These are phyloP conservation scores for Fragosphaeria purpurea DNA, from an alignment of 2,329 filamentous ascomycete species.

Conservation along the genomic window DNA sequence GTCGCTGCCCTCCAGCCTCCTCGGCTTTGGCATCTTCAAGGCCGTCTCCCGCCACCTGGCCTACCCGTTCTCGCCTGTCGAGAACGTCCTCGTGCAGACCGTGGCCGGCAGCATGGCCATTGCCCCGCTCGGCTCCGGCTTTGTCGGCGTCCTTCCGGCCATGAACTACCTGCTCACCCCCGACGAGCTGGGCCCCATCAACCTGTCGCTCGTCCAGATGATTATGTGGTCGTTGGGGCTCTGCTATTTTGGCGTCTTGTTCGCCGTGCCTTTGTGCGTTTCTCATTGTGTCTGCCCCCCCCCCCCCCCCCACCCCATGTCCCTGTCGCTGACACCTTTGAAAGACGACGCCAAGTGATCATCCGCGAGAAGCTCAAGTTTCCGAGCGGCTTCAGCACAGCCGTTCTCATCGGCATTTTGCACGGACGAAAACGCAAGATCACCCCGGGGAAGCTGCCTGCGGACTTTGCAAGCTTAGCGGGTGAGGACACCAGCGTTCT, in stretches of 20 bases:
- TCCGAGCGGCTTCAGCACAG: constrained; percentile 90
- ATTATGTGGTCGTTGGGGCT: constrained; percentile 86
- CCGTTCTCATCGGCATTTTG: constrained; percentile 81
- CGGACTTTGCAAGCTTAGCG: constrained; percentile 20
- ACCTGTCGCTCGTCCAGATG: constrained; percentile 63
- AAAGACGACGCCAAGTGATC: constrained; percentile 73
- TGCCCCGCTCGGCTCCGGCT: constrained; percentile 91
- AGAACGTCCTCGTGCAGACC: constrained; percentile 94
- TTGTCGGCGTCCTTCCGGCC: constrained; percentile 90
- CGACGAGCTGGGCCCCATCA: constrained; percentile 69
- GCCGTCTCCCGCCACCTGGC: constrained; percentile 60
- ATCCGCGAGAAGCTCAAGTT: constrained; percentile 88
- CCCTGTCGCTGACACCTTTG: background rate
- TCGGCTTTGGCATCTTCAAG: constrained; percentile 92
- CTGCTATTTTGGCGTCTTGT: constrained; percentile 94
- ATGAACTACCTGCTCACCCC: constrained; percentile 73
- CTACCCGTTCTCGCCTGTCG: constrained; percentile 82
- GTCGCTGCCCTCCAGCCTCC: constrained; percentile 91
- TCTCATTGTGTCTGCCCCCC: background rate
- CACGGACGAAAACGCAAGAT: constrained; percentile 44
- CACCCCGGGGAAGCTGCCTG: constrained; percentile 6
- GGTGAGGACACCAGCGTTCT: constrained; percentile 4
- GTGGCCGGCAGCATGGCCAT: constrained; percentile 93
- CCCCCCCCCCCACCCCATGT: background rate
- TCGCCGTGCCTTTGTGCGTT: constrained; percentile 70